Percentiles rank a stretch among this genome's conserved stretches.
Evolutionary conservation across 768 basidiomycete species (phyloP).

Genomic region (Piloderma croceum): DNA sequence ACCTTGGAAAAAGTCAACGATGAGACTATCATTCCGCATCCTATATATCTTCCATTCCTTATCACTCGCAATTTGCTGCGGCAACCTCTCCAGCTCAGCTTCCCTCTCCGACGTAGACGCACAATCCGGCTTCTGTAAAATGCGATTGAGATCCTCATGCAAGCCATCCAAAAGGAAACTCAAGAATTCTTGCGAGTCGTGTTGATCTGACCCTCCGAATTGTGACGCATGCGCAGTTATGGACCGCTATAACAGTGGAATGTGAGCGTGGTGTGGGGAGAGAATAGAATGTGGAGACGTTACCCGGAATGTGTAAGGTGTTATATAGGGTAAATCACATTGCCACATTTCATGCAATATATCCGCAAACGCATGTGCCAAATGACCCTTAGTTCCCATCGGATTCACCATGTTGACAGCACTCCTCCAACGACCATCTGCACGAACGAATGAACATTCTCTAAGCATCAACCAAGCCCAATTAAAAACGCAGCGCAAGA

Average conservation of each 20-base stretch:
- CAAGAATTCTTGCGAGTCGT: constrained; percentile 97
- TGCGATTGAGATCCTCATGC: constrained; percentile 82
- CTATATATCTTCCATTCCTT: constrained; percentile 91
- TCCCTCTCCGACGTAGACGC: constrained; percentile 75
- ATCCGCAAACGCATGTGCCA: constrained; percentile 78
- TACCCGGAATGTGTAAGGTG: constrained; percentile 82
- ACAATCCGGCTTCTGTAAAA: constrained; percentile 64
- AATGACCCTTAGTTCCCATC: constrained; percentile 78
- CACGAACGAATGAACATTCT: constrained; percentile 9
- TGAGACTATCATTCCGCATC: constrained; percentile 84
- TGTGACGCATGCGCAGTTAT: constrained; percentile 58
- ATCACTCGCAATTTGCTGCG: constrained; percentile 83
- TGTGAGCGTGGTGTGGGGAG: neutral
- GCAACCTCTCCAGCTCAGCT: constrained; percentile 80
- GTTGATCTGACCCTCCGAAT: constrained; percentile 85
- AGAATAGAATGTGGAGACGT: constrained; percentile 25
- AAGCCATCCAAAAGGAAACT: constrained; percentile 90
- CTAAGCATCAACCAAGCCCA: neutral
- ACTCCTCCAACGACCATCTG: constrained; percentile 75
- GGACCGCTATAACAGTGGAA: constrained; percentile 37
- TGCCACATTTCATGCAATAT: constrained; percentile 86
- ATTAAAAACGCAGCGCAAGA: constrained; percentile 2
- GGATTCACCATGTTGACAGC: constrained; percentile 84
- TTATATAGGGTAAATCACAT: constrained; percentile 75
- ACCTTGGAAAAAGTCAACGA: constrained; percentile 97